phyloP scores from a whole-genome alignment of 306 rosid genomes.

The Malus fusca region DNA sequence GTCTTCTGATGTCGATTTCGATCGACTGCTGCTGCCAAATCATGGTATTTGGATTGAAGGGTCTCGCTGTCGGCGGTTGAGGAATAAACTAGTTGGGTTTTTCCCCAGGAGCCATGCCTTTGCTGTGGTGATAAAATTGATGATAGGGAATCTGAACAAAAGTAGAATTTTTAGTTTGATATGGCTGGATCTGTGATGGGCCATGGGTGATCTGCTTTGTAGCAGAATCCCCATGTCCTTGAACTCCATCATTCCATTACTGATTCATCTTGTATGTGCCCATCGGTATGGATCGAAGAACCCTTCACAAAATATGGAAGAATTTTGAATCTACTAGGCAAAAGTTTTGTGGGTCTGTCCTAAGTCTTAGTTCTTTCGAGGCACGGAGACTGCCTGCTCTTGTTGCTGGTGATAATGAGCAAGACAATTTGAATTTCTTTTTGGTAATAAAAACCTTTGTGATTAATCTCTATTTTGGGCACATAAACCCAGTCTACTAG shows the following conservation, averaged over 20 bases:
- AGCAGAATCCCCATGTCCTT: slow-evolving; percentile 7
- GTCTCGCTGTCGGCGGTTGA: background rate
- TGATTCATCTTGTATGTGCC: slow-evolving; percentile 1
- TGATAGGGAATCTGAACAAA: slow-evolving; percentile 5
- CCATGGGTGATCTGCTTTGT: slow-evolving; percentile 10
- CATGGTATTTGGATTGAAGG: background rate
- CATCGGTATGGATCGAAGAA: slow-evolving; percentile 10
- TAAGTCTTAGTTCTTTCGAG: slow-evolving; percentile 12
- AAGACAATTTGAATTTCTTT: slow-evolving; percentile 3
- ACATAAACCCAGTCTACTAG: background rate
- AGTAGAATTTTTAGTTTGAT: slow-evolving; percentile 3
- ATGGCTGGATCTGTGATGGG: slow-evolving; percentile 19
- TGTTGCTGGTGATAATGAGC: slow-evolving; percentile 2
- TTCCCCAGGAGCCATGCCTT: background rate
- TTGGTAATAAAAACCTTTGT: background rate
- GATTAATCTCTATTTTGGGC: background rate
- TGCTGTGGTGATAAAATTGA: background rate
- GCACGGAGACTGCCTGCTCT: background rate
- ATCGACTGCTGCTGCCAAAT: background rate
- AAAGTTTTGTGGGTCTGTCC: background rate
- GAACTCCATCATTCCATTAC: background rate
- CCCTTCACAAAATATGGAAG: slow-evolving; percentile 3
- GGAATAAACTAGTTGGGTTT: background rate
- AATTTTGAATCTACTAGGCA: slow-evolving; percentile 2
- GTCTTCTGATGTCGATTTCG: background rate